A percentile compares a stretch with the other conserved stretches of the same genome.
Evolutionary conservation across 164 flowering plant species (phyloP).

Genomic region (Aristolochia fimbriata): DNA sequence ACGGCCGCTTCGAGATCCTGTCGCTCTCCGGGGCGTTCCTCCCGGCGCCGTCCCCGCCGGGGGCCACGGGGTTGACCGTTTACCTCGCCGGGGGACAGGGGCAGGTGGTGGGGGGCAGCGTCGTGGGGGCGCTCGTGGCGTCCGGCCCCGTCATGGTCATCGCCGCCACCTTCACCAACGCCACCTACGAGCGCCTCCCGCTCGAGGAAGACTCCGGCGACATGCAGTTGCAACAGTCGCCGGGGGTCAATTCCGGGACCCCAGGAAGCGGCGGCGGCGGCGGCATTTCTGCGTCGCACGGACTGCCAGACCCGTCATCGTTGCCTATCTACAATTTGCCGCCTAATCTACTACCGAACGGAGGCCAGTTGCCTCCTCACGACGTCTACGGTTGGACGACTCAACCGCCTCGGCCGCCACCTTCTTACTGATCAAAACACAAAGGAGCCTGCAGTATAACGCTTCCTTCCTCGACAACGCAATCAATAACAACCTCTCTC

Average conservation of each 20-base stretch:
- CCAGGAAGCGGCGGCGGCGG: too few relatives aligned
- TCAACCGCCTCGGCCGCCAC: constrained; percentile 26
- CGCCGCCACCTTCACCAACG: constrained; percentile 74
- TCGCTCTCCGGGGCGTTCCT: constrained; percentile 77
- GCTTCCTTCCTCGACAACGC: not conserved
- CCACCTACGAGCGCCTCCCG: constrained; percentile 70
- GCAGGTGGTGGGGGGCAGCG: constrained; percentile 83
- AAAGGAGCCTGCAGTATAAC: too few relatives aligned
- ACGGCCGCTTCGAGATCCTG: constrained; percentile 73
- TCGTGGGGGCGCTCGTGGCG: constrained; percentile 61
- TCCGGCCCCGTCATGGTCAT: constrained; percentile 86
- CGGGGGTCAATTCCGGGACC: constrained; percentile 22
- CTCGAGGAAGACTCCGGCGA: constrained; percentile 30
- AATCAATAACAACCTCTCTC: too few relatives aligned
- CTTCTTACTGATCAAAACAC: constrained; percentile 6
- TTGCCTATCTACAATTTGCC: constrained; percentile 29
- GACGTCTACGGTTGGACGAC: constrained; percentile 22
- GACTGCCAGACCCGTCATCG: constrained; percentile 20
- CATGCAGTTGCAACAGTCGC: constrained; percentile 26
- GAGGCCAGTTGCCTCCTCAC: constrained; percentile 25
- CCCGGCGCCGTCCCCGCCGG: constrained; percentile 72
- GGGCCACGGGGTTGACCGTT: constrained; percentile 67
- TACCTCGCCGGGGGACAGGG: constrained; percentile 82
- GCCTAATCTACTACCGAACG: constrained; percentile 26
- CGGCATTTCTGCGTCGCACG: constrained; percentile 18